Evolutionary conservation across 108 stramenopile genomes (phyloP).

Genomic region (Nannochloropsis gaditana): DNA sequence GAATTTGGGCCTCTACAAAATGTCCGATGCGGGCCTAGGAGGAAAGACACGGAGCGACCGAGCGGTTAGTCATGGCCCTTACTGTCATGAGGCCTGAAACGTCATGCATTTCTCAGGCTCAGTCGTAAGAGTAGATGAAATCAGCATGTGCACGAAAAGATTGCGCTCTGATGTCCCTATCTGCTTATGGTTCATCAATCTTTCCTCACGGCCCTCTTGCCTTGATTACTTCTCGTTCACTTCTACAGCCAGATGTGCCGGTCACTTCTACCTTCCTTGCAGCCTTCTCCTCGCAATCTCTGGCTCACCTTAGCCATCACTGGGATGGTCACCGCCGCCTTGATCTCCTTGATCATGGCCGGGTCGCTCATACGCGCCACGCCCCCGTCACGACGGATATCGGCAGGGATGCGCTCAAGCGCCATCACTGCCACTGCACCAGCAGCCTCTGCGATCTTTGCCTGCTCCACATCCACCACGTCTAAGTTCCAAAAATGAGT

Average conservation of each 20-base stretch:
- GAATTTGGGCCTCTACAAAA: slow-evolving; percentile 97
- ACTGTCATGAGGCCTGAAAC: not conserved
- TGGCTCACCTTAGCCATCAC: slow-evolving; percentile 94
- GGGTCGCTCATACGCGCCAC: slow-evolving; percentile 98
- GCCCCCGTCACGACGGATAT: slow-evolving; percentile 96
- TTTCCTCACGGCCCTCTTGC: not conserved
- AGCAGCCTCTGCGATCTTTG: slow-evolving; percentile 78
- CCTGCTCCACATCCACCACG: slow-evolving; percentile 53
- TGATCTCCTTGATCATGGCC: slow-evolving; percentile 90
- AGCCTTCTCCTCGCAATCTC: not conserved
- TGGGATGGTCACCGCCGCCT: slow-evolving; percentile 96
- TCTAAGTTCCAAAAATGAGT: slow-evolving; percentile 21
- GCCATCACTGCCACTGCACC: slow-evolving; percentile 99
- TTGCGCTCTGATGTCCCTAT: slow-evolving; percentile 19
- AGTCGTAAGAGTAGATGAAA: not conserved
- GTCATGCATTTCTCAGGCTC: not conserved
- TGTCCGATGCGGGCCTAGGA: slow-evolving; percentile 88
- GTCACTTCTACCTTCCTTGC: not conserved
- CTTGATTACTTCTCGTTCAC: not conserved
- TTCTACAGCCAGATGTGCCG: slow-evolving; percentile 1
- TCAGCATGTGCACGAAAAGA: not conserved
- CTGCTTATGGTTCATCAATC: slow-evolving; percentile 1
- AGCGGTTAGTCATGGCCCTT: not conserved
- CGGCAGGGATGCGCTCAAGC: slow-evolving; percentile 96
- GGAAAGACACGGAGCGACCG: not conserved